phyloP scores from a whole-genome alignment of 1,284 basidiomycete species.

The Termitomyces sp. region DNA sequence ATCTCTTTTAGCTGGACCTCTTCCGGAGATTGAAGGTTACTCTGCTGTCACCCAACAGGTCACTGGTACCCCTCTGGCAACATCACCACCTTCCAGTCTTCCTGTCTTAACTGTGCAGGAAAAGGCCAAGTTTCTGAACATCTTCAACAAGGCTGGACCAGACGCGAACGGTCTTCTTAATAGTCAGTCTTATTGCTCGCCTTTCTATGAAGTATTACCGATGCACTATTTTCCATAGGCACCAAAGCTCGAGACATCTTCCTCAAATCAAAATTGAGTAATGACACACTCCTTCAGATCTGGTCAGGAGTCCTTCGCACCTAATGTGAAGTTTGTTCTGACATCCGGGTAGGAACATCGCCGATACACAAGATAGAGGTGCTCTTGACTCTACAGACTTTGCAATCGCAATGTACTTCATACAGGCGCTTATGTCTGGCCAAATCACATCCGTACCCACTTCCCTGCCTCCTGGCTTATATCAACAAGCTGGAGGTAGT shows the following conservation, averaged over 20 bases:
- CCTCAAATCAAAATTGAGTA: conserved; percentile 86
- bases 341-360: conserved; percentile 65
- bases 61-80: conserved; percentile 53
- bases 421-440: conserved; percentile 87
- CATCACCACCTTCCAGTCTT: conserved; percentile 54
- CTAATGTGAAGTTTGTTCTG: conserved; percentile 1
- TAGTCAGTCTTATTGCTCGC: conserved; percentile 38
- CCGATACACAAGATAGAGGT: conserved; percentile 92
- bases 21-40: conserved; percentile 77
- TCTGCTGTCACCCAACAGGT: conserved; percentile 36
- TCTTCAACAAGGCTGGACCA: conserved; percentile 76
- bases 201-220: conserved; percentile 1
- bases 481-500: conserved; percentile 70
- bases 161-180: conserved; percentile 65
- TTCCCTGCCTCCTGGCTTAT: conserved; percentile 82
- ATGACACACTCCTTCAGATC: conserved; percentile 90
- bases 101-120: conserved; percentile 76
- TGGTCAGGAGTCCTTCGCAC: conserved; percentile 54
- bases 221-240: conserved; percentile 38
- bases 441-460: conserved; percentile 73
- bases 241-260: conserved; percentile 93
- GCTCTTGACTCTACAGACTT: conserved; percentile 90
- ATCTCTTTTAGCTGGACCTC: conserved; percentile 64
- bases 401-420: conserved; percentile 94
- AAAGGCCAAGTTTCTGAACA: conserved; percentile 73